Conservation (phyloP, 805 yeast genomes). For the Lipomyces chichibuensis region DNA sequence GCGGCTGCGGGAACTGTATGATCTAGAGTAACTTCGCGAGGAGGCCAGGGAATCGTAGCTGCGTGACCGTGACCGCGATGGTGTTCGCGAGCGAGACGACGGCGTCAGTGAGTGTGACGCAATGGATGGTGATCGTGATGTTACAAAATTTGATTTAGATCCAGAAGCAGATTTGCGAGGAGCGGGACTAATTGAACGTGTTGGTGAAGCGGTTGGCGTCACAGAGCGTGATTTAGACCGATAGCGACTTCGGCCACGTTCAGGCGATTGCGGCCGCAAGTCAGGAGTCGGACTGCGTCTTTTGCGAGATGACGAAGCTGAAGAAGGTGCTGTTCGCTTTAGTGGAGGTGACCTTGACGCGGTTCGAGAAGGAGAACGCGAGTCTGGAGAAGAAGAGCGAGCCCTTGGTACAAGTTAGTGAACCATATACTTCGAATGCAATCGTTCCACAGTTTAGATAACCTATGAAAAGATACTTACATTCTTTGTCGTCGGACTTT, state of each 20-base stretch:
- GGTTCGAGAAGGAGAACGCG: constrained; percentile 5
- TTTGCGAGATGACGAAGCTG: background rate
- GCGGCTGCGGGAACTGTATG: constrained; percentile 1
- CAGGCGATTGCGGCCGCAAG: constrained; percentile 2
- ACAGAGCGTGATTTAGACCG: background rate
- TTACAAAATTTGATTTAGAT: background rate
- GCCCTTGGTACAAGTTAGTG: background rate
- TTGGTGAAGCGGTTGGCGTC: background rate
- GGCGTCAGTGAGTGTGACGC: background rate
- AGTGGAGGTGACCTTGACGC: constrained; percentile 7
- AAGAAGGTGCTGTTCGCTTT: constrained; percentile 1
- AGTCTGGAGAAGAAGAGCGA: background rate
- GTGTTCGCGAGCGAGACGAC: constrained; percentile 14
- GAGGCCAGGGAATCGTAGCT: constrained; percentile 26
- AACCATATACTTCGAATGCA: background rate
- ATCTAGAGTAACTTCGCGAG: constrained; percentile 15
- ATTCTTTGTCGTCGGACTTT: background rate
- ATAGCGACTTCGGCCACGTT: constrained; percentile 7
- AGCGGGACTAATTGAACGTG: background rate
- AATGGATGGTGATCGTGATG: background rate
- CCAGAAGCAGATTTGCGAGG: background rate
- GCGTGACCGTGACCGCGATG: constrained; percentile 17
- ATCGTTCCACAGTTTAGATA: background rate
- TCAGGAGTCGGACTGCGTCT: background rate
- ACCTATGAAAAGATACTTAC: background rate